phyloP scores from a whole-genome alignment of 768 basidiomycete genomes.

The Rhizopogon salebrosus region DNA sequence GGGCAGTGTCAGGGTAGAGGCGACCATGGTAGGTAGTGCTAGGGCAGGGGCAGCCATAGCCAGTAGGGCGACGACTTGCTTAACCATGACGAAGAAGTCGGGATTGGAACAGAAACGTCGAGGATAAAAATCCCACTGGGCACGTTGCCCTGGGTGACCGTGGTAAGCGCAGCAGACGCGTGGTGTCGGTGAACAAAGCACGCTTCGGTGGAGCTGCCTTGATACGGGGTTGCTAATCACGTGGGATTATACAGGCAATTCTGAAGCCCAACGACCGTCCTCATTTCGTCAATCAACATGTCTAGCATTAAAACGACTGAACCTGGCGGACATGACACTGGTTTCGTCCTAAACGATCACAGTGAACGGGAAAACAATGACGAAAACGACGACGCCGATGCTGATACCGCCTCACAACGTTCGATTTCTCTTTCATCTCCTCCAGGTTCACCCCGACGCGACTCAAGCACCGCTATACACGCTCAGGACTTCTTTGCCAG shows the following conservation, averaged over 20 bases:
- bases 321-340: background rate
- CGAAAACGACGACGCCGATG: slow-evolving; percentile 43
- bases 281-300: background rate
- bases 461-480: slow-evolving; percentile 16
- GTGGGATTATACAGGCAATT: background rate
- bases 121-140: background rate
- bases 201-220: background rate
- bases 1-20: background rate
- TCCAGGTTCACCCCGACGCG: slow-evolving; percentile 45
- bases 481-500: slow-evolving; percentile 28
- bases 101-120: background rate
- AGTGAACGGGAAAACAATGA: slow-evolving; percentile 4
- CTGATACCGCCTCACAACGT: slow-evolving; percentile 74
- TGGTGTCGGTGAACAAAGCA: background rate
- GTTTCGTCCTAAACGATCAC: background rate
- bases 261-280: background rate
- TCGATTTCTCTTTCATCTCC: slow-evolving; percentile 75
- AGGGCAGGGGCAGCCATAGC: background rate
- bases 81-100: background rate
- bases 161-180: background rate
- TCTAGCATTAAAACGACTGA: background rate
- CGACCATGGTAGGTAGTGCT: background rate
- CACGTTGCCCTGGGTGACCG: background rate
- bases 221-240: background rate
- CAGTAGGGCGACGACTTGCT: background rate